Evolutionary conservation across 2,329 filamentous ascomycete species (phyloP).

Genomic region (Nakataea oryzae): DNA sequence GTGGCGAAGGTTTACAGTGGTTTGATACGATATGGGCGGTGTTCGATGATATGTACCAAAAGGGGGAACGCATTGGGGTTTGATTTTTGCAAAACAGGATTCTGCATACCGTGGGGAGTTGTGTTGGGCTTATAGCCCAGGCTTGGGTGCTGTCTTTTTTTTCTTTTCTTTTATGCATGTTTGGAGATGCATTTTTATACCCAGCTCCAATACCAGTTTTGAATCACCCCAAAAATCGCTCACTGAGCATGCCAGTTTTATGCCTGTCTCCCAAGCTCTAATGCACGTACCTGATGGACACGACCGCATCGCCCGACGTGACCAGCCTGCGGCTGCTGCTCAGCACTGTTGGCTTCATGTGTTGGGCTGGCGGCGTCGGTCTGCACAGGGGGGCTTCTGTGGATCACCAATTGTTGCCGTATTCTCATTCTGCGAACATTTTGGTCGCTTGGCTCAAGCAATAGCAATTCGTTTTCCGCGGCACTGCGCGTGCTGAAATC

Average conservation of each 20-base stretch:
- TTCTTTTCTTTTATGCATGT: background rate
- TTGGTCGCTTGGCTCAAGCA: no score
- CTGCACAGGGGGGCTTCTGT: no score
- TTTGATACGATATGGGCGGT: background rate
- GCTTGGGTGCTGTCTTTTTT: background rate
- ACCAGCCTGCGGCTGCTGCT: conserved; percentile 21
- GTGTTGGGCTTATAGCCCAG: background rate
- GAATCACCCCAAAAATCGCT: no score
- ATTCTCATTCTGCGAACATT: no score
- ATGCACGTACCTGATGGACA: background rate
- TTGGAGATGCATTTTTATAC: background rate
- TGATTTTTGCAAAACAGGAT: background rate
- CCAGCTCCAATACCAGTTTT: background rate
- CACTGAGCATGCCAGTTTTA: no score
- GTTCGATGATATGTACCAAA: no score
- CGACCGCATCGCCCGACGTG: background rate
- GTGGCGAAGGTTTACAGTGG: background rate
- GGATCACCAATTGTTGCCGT: no score
- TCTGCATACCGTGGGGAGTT: background rate
- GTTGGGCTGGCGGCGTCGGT: background rate
- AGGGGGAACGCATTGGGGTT: no score
- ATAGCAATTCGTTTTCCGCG: no score
- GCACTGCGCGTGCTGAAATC: no score
- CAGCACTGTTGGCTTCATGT: conserved; percentile 23
- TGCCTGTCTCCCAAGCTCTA: background rate